Base-by-base conservation (phyloP, 176 grass and related monocot genomes). In the Oryza coarctata region DNA sequence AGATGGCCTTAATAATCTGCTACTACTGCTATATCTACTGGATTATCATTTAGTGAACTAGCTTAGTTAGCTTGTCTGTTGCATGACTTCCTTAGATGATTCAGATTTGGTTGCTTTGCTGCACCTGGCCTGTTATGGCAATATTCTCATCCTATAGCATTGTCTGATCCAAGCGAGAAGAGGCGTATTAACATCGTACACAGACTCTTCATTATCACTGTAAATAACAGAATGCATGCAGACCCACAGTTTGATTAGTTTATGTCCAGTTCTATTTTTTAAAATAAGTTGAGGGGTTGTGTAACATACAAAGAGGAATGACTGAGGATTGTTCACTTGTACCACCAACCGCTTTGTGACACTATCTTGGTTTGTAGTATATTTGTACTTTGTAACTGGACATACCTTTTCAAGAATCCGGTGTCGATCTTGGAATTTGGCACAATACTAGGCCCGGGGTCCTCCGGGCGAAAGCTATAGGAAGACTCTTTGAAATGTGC, bases 401-500 rank as follows among this genome's bases (percentile, higher is more conserved):
- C 70, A 65, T 64, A 36, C 7, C 1, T 69, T 8, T 3, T 50
- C 31, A 75, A 75, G 22, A 73, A 71, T 78, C 74, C 41, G 14
- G 8, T 78, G 67, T 58, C 67, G 40, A 55, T 71, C 32, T 76
- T 1, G 63, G 76, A 44, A 73, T 77, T 70, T 62, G 32, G 41
- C 76, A 50, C n/a, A 63, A 39, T 4, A 71, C 34, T 35, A 63
- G 47, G 68, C 49, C 63, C 70, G 52, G 71, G 31, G 38, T 52
- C 55, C 3, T 76, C 27, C 34, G 39, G 71, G 64, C 55, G 43
- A 81, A 81, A 60, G 82, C 43, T 71, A 65, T 30, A 36, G 22
- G 57, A 60, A 73, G 83, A 89, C 86, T 89, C 73, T 89, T 80
- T 81, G 33, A 73, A 65, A 58, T 35, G 70, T 41, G 34, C 58